Percentiles rank a stretch among this genome's conserved stretches.
Conservation (phyloP, 192 early-diverging fungal species). For the Physocladia obscura region DNA sequence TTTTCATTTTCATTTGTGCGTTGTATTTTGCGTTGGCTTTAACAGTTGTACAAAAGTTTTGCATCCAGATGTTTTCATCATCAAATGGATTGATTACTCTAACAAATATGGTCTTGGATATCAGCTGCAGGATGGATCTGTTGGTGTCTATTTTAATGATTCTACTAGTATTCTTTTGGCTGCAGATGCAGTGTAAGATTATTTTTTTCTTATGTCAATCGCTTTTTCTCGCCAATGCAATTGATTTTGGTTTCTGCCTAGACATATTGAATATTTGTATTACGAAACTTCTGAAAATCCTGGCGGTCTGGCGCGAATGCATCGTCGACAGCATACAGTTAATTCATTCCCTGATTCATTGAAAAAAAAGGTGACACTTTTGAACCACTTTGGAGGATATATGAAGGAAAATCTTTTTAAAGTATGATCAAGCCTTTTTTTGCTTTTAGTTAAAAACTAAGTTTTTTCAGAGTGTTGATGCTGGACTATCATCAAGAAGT, state of each 20-base stretch:
- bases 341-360: constrained; percentile 49
- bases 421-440: constrained; percentile 6
- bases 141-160: constrained; percentile 89
- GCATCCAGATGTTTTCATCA: constrained; percentile 63
- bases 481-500: not conserved
- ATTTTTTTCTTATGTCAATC: not conserved
- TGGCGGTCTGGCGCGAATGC: constrained; percentile 31
- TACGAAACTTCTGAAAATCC: constrained; percentile 30
- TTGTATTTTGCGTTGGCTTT: not conserved
- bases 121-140: constrained; percentile 77
- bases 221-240: not conserved
- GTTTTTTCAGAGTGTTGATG: not conserved
- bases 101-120: constrained; percentile 88
- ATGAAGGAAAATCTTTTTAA: constrained; percentile 46
- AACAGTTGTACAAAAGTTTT: not conserved
- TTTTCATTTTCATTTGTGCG: not conserved
- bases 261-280: constrained; percentile 49
- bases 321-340: constrained; percentile 38
- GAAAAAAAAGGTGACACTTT: constrained; percentile 60
- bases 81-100: constrained; percentile 85
- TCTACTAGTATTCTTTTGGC: constrained; percentile 71
- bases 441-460: constrained; percentile 1
- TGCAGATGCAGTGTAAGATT: constrained; percentile 51
- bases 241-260: constrained; percentile 3
- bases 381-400: constrained; percentile 61